Evolutionary conservation across 2,329 filamentous ascomycete genomes (phyloP), one percentile per base, ranked within the genome.

Genomic region (Trichoderma gracile): DNA sequence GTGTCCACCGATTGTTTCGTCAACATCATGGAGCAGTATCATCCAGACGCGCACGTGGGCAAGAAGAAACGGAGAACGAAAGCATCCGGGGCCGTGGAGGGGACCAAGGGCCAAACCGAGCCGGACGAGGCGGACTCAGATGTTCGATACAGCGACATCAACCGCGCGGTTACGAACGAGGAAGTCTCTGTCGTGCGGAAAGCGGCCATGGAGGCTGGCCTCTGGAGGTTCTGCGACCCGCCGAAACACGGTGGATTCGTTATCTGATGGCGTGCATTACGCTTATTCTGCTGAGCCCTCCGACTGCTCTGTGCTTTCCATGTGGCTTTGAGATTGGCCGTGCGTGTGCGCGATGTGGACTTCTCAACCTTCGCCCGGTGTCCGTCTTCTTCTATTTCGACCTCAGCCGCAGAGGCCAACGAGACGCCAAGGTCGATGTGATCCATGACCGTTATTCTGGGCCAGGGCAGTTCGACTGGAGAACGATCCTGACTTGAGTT

Each of bases 21-120:
- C 66, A 89, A 96, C 73, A 88, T 96, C 68, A 95, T 95, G 91
- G 91, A 96, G 76, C 92, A 96, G 76, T 95, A 95, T 72, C 87
- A 87, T 67, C 91, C 91, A 0, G 85, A 90, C 68, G 92, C 90
- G 0, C 87, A 96, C 74, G 92, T 96, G 0, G 92, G 92, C 3
- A 94, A 92, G 78, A 78, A 80, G 61, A 85, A 78, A 69, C 68
- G 71, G 40, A 63, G 56, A 15, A 75, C 68, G 27, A 52, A 25
- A 21, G 3, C 25, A 45, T 19, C 47, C 7, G 1, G 47, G 14
- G 69, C 66, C 9, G 67, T 65, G 6, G 30, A 45, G 63, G 75
- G 72, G 12, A 73, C 74, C 5, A 73, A 69, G 33, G 0, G 8
- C 27, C 49, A 23, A 43, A 46, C 38, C 30, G 3, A 49, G 23